Evolutionary conservation across 306 rosid species (phyloP), one percentile per base, ranked within the genome.

Genomic region (Boehmeria nivea): DNA sequence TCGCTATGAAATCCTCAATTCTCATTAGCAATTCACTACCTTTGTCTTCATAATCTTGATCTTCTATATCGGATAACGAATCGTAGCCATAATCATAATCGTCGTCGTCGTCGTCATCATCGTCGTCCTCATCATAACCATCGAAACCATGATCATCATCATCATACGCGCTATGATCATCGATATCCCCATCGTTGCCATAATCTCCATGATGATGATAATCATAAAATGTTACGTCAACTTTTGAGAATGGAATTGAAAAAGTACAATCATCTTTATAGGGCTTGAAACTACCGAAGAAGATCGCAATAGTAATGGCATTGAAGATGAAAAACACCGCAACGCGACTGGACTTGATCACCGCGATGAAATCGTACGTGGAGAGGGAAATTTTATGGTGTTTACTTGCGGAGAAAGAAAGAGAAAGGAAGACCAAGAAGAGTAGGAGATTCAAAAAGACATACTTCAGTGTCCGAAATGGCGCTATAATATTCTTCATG

Each of bases 1-100:
- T 59, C 52, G 68, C 65, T 9, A 76, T 76, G 75, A 72, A 72
- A 10, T 72, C 72, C 27, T 76, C 69, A 37, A 28, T 20, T 28
- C 74, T 76, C 61, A 57, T 58, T 54, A 53, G 20, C 48, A 67
- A 49, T 19, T 71, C 75, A 15, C n/a, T 8, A 26, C n/a, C 55
- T 12, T 27, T 20, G 20, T 71, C 74, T 57, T 46, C 64, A 23
- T 45, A 59, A 28, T 24, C 53, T 2, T 70, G 50, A 19, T 51
- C 54, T 1, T 51, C 67, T 6, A 11, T 15, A 21, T 27, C 47
- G 6, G 6, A 55, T 20, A 3, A 14, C 12, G 28, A 56, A 8
- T 39, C 45, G 5, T 66, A 63, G 18, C 23, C 53, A 21, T 44
- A 13, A 3, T 16, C 28, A 21, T 47, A 56, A 4, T 39, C 65